phyloP scores from a whole-genome alignment of 2,329 filamentous ascomycete genomes.

The Pseudocercospora fijiensis region DNA sequence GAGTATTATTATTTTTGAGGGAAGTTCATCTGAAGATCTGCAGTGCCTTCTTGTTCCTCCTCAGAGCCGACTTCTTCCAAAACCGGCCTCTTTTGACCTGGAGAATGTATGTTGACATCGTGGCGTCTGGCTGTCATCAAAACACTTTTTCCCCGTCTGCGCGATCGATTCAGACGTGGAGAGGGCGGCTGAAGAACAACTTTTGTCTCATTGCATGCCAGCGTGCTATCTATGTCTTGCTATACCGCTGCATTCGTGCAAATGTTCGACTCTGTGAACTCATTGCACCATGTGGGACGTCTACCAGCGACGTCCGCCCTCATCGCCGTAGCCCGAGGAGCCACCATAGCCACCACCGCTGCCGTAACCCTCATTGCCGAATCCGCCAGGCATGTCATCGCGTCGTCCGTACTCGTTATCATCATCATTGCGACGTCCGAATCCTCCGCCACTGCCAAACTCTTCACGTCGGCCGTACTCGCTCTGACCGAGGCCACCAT shows the following conservation, averaged over 20 bases:
- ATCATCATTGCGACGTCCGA: constrained; percentile 8
- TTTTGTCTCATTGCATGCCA: not conserved
- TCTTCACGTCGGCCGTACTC: constrained; percentile 15
- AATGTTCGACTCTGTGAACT: not conserved
- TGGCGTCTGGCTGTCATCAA: no score
- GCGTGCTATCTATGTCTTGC: not conserved
- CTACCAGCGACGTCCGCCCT: constrained; percentile 19
- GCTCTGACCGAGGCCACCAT: constrained; percentile 8
- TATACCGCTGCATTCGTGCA: not conserved
- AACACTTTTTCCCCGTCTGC: not conserved
- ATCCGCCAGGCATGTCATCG: constrained; percentile 25
- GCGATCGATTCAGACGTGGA: not conserved
- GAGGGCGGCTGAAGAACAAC: not conserved
- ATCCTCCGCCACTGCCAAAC: constrained; percentile 2
- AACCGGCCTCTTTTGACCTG: not conserved
- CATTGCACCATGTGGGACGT: not conserved
- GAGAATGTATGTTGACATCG: no score
- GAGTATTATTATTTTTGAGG: not conserved
- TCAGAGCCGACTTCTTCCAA: not conserved
- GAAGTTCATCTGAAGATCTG: not conserved
- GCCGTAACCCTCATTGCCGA: constrained; percentile 21
- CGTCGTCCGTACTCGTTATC: constrained; percentile 14
- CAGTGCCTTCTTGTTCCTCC: not conserved
- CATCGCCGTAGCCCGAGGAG: constrained; percentile 6
- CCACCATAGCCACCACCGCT: constrained; percentile 18